These are phyloP conservation scores for Diaporthe sp. DNA, from an alignment of 2,329 filamentous ascomycete species.

Conservation along the genomic window DNA sequence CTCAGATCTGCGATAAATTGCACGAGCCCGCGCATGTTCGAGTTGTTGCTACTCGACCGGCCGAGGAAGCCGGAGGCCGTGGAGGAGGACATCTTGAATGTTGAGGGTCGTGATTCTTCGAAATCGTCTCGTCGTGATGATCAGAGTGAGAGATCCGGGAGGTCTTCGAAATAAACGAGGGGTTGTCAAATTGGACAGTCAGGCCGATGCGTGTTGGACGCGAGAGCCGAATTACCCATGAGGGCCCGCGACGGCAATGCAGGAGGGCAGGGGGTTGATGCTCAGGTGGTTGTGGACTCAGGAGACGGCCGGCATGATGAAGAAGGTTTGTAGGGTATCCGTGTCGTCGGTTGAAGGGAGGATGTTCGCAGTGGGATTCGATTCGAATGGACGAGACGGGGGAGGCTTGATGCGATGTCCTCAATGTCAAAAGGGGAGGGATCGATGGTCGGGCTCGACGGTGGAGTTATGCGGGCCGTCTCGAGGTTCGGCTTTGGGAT, in stretches of 20 bases:
- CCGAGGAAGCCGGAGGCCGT: constrained; percentile 73
- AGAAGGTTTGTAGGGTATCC: neutral
- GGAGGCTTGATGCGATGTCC: constrained; percentile 29
- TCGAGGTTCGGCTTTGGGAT: constrained; percentile 35
- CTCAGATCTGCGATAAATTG: constrained; percentile 98
- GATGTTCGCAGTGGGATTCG: neutral
- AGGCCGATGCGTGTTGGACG: constrained; percentile 37
- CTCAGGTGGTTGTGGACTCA: constrained; percentile 28
- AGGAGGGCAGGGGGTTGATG: constrained; percentile 2
- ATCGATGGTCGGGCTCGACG: constrained; percentile 31
- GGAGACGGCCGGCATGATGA: constrained; percentile 34
- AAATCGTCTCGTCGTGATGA: constrained; percentile 13
- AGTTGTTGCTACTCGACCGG: constrained; percentile 74
- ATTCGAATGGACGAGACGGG: constrained; percentile 23
- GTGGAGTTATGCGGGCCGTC: constrained; percentile 39
- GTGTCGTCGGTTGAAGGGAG: neutral
- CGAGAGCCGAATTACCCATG: constrained; percentile 37
- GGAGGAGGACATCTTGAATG: constrained; percentile 64
- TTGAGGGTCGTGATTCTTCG: constrained; percentile 28
- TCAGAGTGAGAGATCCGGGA: neutral
- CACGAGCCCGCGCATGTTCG: constrained; percentile 86
- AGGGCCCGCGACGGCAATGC: constrained; percentile 35
- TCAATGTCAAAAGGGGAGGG: constrained; percentile 39
- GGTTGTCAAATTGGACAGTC: constrained; percentile 31
- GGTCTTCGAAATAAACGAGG: neutral